phyloP scores from a whole-genome alignment of 345 rosid genomes.

The Erucastrum elatum region DNA sequence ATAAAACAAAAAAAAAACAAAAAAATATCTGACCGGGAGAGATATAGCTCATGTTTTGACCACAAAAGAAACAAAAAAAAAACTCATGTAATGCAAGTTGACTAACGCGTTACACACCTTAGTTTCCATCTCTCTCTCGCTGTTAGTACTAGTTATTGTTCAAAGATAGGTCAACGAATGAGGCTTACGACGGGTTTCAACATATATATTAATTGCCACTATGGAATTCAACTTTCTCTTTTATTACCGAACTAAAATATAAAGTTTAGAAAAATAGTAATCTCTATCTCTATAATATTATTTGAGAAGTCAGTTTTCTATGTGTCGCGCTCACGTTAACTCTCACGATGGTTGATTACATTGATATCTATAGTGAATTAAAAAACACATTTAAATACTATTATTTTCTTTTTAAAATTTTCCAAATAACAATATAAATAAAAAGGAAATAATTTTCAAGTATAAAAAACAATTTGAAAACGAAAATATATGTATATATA shows the following conservation, averaged over 20 bases:
- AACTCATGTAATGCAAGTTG: not conserved
- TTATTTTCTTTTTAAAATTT: no score
- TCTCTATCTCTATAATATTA: no score
- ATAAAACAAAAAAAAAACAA: not conserved
- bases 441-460: no score
- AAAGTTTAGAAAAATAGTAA: not conserved
- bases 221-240: not conserved
- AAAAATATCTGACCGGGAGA: not conserved
- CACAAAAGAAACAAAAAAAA: not conserved
- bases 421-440: no score
- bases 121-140: not conserved
- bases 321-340: no score
- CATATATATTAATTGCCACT: not conserved
- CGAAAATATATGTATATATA: no score
- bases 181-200: conserved; percentile 2
- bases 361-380: no score
- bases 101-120: conserved; percentile 10
- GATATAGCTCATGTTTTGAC: no score
- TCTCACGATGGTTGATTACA: no score
- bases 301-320: no score
- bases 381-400: no score
- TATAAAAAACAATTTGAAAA: no score
- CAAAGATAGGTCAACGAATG: conserved; percentile 6
- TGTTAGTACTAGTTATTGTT: not conserved
- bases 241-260: not conserved